Conservation (phyloP, 2,329 filamentous ascomycete species). For the Aureobasidium sp. region DNA sequence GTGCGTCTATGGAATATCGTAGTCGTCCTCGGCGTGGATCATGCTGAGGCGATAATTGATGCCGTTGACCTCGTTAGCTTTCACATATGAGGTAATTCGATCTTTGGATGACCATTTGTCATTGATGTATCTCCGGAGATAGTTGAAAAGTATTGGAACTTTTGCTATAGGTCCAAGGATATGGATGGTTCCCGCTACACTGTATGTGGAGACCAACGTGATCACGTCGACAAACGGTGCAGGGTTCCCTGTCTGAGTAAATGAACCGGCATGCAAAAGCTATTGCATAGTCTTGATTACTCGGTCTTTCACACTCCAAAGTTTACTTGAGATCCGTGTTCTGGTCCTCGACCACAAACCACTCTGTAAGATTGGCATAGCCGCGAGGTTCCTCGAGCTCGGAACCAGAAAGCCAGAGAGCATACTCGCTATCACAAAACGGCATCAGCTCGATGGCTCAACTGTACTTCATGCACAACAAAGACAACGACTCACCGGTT, state of each 20-base stretch:
- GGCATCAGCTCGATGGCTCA: background rate
- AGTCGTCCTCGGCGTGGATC: constrained; percentile 48
- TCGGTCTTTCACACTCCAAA: too few species aligned
- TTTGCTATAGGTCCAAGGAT: constrained; percentile 46
- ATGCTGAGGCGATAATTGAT: constrained; percentile 41
- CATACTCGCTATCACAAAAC: background rate
- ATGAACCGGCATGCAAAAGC: too few species aligned
- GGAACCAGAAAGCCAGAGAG: background rate
- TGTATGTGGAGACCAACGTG: constrained; percentile 50
- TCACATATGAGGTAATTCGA: constrained; percentile 41
- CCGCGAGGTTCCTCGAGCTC: background rate
- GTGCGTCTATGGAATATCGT: constrained; percentile 46
- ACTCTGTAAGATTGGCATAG: background rate
- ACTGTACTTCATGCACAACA: background rate
- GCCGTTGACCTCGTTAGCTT: constrained; percentile 28
- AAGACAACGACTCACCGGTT: background rate
- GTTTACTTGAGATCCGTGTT: background rate
- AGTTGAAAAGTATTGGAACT: constrained; percentile 41
- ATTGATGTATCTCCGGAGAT: constrained; percentile 42
- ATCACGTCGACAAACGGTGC: constrained; percentile 50
- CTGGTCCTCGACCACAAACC: background rate
- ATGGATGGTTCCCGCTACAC: constrained; percentile 49
- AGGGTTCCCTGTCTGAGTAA: too few species aligned
- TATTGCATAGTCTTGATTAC: too few species aligned
- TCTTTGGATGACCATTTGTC: constrained; percentile 49